Base-by-base conservation (phyloP, 805 yeast species). In the Phaffomyces antillensis region DNA sequence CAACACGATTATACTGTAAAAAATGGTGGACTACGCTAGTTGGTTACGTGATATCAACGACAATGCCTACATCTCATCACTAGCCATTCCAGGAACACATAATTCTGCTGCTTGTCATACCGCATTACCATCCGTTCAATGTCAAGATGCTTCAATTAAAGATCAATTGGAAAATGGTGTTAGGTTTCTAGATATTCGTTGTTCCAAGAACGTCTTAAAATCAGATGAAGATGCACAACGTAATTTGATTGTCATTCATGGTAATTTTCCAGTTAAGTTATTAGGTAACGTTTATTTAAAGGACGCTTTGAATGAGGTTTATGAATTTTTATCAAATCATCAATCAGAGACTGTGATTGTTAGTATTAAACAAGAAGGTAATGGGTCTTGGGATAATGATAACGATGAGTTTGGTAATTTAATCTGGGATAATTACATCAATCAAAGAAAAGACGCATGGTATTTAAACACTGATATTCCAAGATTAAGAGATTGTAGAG, bases 61-160 rank as follows among this genome's bases (percentile, higher is more conserved):
- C 56, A 67, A 77, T 59, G 65, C 73, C 18, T 56, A 56, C 36
- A 49, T 85, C 32, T 69, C 83, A 4, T 65, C 72, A 45, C 68
- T 85, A 42, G 68, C 90, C 0, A 68, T 85, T 42, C 89, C 91
- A 10, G 93, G 93, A n/a, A 84, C 91, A n/a, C 93, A 85, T 65
- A 84, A 85, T 59, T 73, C 86, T 36, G 87, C 84, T 13, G 91
- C 91, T 7, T 78, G 75, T 53, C 81, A 81, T 59, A 66, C 74
- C 8, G 83, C 90, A 2, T 52, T 83, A 39, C 91, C 91, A 26
- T 77, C 87, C 0, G 90, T 85, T 28, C 83, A 79, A 58, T 85
- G 93, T 60, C 93, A 85, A 61, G 83, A 78, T 16, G 75, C 69
- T 8, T 62, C 77, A 1, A 70, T 85, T 41, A 62, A 71, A 3